Base-by-base conservation (phyloP, 768 basidiomycete species). In the Calocybe indica region DNA sequence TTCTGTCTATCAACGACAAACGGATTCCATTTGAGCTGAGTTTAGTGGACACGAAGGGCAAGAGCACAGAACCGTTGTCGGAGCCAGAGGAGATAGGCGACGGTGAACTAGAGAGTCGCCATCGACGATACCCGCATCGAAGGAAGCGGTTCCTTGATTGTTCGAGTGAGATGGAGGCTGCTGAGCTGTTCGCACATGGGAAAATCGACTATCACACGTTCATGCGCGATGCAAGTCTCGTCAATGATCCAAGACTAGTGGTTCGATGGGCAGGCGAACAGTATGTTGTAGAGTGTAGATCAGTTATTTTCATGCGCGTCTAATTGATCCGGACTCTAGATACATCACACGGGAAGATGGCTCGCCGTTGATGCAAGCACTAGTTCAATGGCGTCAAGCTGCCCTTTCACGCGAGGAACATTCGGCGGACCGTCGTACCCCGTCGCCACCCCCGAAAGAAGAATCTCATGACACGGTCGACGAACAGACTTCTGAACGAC, bases 321-420 rank as follows among this genome's bases (percentile, higher is more conserved):
- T 40, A 15, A 13, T 51, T 8, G 54, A 42, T 12, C 31, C n/a
- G 35, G 34, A 29, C 45, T 39, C 0, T 40, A 88, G 87, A 53
- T 93, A 87, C 61, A 81, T 92, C 46, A 85, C 83, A n/a, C 82
- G 83, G 52, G 67, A 71, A 36, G 88, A 89, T 56, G 79, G 75
- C 2, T 86, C 87, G 0, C 83, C 85, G 1, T 72, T 94, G 28
- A 80, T 93, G 70, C 76, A 79, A 33, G 83, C 88, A 0, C 75
- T 97, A 3, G 71, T 72, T 6, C 58, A 78, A 13, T 95, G 91
- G 78, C 82, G 93, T 43, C 61, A 71, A 22, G 65, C 69, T 3
- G 66, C 73, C 9, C 48, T 74, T 6, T 54, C 58, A 40, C 54
- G 62, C 38, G 55, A 55, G 48, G 55, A 43, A 1, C 42, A 50